Base-by-base conservation (phyloP, 805 yeast species). In the Blastobotrys attinorum region DNA sequence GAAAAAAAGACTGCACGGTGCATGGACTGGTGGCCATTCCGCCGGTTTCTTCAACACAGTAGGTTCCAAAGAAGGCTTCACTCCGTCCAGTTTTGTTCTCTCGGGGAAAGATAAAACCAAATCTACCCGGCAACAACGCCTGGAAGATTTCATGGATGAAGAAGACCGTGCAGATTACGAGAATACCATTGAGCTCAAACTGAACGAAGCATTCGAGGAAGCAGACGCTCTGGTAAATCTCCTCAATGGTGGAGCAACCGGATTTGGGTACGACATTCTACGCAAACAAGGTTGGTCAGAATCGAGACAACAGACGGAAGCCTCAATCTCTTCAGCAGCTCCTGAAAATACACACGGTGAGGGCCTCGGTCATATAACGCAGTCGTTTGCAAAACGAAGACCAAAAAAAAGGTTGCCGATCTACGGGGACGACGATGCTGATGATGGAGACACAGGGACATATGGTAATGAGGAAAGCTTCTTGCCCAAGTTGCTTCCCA, bases 31-130 rank as follows among this genome's bases (percentile, higher is more conserved):
- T 11, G 65, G 65, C n/a, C 59, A 53, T 42, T 53, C 60, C 4
- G 65, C 65, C 3, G 65, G 65, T 3, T 61, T 59, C 40, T 54
- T 47, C 54, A 59, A 61, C 32, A 48, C 63, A 4, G 65, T 60
- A 2, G 66, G 65, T 4, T 58, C 64, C 8, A 55, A 57, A 25
- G 64, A 61, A 44, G 65, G 65, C 18, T 61, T 65, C 64, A 47
- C 53, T 3, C 65, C 65, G 31, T 44, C 53, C 31, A 29, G 47
- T 36, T 58, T 51, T 40, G 40, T 44, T 21, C 47, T 59, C 4
- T 42, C 60, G n/a, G 40, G 58, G 35, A 40, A 31, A 17, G 44
- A 37, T 10, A 40, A 42, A 31, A 44, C 39, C 18, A 31, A 33
- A 16, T 22, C 35, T 27, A 31, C 47, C 34, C 45, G 51, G 13